Percentiles rank a stretch among this genome's conserved stretches.
These are phyloP conservation scores for Platanus orientalis DNA, from an alignment of 164 flowering plant genomes.

Conservation along the genomic window DNA sequence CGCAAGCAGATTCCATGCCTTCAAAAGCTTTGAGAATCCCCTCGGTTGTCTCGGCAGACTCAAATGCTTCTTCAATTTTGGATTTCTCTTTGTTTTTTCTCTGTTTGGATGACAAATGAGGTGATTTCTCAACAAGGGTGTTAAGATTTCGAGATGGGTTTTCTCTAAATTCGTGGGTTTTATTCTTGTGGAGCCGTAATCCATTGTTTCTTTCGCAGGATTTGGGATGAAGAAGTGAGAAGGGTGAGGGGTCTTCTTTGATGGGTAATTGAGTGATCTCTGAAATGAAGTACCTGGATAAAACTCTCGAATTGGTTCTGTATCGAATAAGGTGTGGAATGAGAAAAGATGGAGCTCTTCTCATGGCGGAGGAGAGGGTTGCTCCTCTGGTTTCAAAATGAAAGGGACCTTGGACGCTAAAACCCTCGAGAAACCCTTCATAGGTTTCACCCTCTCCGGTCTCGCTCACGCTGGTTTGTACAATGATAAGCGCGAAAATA, in stretches of 20 bases:
- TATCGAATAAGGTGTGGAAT: constrained; percentile 23
- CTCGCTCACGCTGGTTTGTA: too few relatives aligned
- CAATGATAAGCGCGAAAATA: too few relatives aligned
- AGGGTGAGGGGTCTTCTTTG: constrained; percentile 5
- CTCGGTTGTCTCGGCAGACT: constrained; percentile 50
- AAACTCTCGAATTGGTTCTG: constrained; percentile 3
- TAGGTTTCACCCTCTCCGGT: too few relatives aligned
- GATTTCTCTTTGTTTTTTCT: too few relatives aligned
- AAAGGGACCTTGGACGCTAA: background rate
- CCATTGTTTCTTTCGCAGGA: constrained; percentile 33
- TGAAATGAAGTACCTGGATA: constrained; percentile 20
- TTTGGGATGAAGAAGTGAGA: constrained; percentile 22
- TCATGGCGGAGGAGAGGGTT: constrained; percentile 32
- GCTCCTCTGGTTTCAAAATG: background rate
- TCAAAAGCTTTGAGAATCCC: constrained; percentile 58
- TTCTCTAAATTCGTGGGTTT: constrained; percentile 22
- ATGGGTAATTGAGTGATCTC: constrained; percentile 9
- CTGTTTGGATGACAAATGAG: constrained; percentile 54
- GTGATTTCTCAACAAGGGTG: constrained; percentile 41
- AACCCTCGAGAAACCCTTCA: constrained; percentile 9
- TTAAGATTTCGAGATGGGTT: constrained; percentile 43
- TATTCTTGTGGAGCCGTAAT: constrained; percentile 18
- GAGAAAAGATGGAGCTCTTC: constrained; percentile 36
- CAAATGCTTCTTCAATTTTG: constrained; percentile 80
- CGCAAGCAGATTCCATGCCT: constrained; percentile 57